Conservation (phyloP, 805 yeast genomes). For the Yarrowia deformans region DNA sequence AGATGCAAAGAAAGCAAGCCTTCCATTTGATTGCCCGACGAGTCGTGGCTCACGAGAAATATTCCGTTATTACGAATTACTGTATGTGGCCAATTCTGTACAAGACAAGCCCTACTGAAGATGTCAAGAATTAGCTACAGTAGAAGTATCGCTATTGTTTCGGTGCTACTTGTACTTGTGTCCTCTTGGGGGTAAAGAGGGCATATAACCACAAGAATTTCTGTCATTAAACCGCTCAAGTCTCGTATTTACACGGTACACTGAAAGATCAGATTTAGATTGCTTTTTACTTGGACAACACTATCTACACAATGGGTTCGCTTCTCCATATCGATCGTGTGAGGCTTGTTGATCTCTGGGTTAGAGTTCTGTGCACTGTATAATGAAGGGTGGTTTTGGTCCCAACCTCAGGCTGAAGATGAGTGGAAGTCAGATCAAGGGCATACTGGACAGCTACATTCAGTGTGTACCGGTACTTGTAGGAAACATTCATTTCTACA, state of each 20-base stretch:
- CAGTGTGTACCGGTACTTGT: too few species aligned
- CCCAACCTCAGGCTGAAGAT: background rate
- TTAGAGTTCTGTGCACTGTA: constrained; percentile 27
- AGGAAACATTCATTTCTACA: background rate
- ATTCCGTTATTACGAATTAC: background rate
- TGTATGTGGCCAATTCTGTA: too few species aligned
- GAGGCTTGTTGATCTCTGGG: constrained; percentile 15
- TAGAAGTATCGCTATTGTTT: too few species aligned
- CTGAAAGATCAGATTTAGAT: background rate
- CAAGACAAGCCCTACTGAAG: too few species aligned
- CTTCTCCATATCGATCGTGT: constrained; percentile 7
- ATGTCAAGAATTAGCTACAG: too few species aligned
- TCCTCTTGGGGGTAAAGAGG: too few species aligned
- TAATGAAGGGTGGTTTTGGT: constrained; percentile 3
- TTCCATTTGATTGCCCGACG: constrained; percentile 1
- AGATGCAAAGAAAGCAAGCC: background rate
- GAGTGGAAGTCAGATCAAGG: too few species aligned
- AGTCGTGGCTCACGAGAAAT: background rate
- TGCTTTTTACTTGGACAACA: background rate
- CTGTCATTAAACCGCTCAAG: too few species aligned
- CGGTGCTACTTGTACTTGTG: background rate
- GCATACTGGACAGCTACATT: too few species aligned
- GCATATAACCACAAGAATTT: too few species aligned
- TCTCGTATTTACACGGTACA: too few species aligned
- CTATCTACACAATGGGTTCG: background rate